These are phyloP conservation scores for Metrosideros polymorpha DNA, from an alignment of 441 rosid species.

Conservation along the genomic window DNA sequence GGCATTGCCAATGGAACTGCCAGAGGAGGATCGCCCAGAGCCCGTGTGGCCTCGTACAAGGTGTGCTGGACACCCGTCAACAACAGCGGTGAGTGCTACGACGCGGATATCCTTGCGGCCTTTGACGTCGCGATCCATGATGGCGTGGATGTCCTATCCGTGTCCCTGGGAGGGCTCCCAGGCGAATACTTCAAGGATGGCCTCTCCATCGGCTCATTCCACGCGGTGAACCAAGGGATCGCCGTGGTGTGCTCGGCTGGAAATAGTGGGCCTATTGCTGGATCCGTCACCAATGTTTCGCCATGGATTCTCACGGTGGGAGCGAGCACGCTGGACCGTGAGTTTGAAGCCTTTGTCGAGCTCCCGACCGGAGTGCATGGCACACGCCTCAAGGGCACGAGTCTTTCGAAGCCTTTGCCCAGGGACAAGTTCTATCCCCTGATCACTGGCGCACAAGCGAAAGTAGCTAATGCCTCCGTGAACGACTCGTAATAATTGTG, in stretches of 20 bases:
- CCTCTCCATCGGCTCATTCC: constrained; percentile 42
- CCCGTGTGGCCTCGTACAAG: constrained; percentile 42
- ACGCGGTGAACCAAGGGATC: constrained; percentile 41
- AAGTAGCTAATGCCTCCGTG: constrained; percentile 3
- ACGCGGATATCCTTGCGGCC: constrained; percentile 37
- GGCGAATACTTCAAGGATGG: constrained; percentile 23
- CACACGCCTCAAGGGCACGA: constrained; percentile 21
- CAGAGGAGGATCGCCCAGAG: constrained; percentile 36
- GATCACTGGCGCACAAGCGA: constrained; percentile 16
- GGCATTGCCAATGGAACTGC: constrained; percentile 23
- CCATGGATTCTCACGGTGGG: constrained; percentile 8
- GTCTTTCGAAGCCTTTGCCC: constrained; percentile 21
- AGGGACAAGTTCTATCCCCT: constrained; percentile 13
- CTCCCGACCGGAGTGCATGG: constrained; percentile 10
- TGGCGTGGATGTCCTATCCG: constrained; percentile 56
- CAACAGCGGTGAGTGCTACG: constrained; percentile 27
- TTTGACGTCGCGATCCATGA: constrained; percentile 59
- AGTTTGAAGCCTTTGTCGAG: constrained; percentile 24
- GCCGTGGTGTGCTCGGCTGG: constrained; percentile 47
- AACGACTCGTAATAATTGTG: constrained; percentile 29
- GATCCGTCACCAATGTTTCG: constrained; percentile 29
- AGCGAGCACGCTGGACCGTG: constrained; percentile 40
- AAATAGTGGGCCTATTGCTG: constrained; percentile 27
- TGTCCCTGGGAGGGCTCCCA: constrained; percentile 46
- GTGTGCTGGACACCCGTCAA: constrained; percentile 25